Base-by-base conservation (phyloP, 805 yeast species). In the Jamesozyma hellenica region DNA sequence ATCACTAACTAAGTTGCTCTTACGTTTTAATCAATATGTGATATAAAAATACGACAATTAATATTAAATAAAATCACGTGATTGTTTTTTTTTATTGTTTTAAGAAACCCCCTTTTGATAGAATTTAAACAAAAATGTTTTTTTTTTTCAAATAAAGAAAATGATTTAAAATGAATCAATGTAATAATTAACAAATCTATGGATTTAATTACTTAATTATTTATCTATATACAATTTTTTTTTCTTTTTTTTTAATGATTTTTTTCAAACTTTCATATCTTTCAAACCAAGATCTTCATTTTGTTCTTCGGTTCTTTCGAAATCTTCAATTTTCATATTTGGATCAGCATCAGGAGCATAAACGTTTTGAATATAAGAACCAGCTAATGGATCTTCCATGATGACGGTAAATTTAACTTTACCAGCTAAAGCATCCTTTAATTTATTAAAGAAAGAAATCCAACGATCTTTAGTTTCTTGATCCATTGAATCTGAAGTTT, bases 331-430 rank as follows among this genome's bases (percentile, higher is more conserved):
- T 32, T 61, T 70, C 97, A 92, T 92, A 59, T 90, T 85, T 48
- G 99, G 99, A 65, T 92, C 99, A 32, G 75, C 75, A 64, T 92
- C 99, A 21, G 99, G 99, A 28, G 99, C 99, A 57, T 88, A 92
- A n/a, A 90, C 92, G 58, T 92, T 92, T 65, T 92, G 99, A 46
- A 92, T 82, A 56, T 92, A 92, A 0, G 96, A 86, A 4, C 94
- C 81, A 15, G 96, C 95, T 53, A 92, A 66, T 6, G 99, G 98
- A 63, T 92, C 99, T 48, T 79, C 87, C 94, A 92, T 82, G 32
- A 75, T 59, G 28, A 92, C 72, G 1, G 96, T 90, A 65, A 92
- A 88, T 42, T 80, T 76, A 34, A 75, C 67, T 48, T 82, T 77
- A 34, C 97, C 98, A 21, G 73, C 82, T 40, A 81, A 68, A 12